Conservation (phyloP, 2,329 filamentous ascomycete species). For the Penicillium sp. region DNA sequence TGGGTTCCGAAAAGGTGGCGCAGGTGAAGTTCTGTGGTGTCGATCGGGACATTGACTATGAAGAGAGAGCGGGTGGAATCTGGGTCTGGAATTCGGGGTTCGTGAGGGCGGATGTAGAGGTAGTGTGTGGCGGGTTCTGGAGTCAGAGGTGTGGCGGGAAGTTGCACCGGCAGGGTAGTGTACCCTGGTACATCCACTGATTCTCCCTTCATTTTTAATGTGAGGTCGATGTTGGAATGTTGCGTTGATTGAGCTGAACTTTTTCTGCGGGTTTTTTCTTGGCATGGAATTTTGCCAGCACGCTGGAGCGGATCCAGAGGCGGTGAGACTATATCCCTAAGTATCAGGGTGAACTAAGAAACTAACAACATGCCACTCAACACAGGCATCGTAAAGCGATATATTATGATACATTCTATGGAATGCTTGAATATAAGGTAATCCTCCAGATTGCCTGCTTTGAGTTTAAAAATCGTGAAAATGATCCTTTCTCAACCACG, state of each 20-base stretch:
- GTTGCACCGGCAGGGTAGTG: constrained; percentile 66
- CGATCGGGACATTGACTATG: constrained; percentile 83
- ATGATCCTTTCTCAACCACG: neutral
- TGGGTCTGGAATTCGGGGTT: constrained; percentile 72
- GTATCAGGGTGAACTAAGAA: too few relatives aligned
- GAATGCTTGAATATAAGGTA: neutral
- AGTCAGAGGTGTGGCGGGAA: constrained; percentile 65
- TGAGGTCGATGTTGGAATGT: constrained; percentile 10
- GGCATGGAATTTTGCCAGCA: constrained; percentile 22
- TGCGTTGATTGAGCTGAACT: constrained; percentile 7
- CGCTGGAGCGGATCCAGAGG: constrained; percentile 12
- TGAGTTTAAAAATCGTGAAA: neutral
- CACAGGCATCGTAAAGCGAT: too few relatives aligned
- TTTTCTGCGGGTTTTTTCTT: constrained; percentile 24
- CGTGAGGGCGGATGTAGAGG: constrained; percentile 81
- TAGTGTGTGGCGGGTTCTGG: constrained; percentile 70
- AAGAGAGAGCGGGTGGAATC: constrained; percentile 81
- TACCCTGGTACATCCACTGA: constrained; percentile 60
- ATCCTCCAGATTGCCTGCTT: neutral
- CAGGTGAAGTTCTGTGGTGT: constrained; percentile 76
- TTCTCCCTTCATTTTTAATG: constrained; percentile 37
- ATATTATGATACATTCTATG: constrained; percentile 4
- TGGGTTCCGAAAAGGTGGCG: constrained; percentile 73
- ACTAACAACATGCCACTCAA: too few relatives aligned
- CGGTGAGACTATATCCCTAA: constrained; percentile 10